A percentile compares a stretch with the other conserved stretches of the same genome.
These are phyloP conservation scores for Neopestalotiopsis clavispora DNA, from an alignment of 2,329 filamentous ascomycete genomes.

Conservation along the genomic window DNA sequence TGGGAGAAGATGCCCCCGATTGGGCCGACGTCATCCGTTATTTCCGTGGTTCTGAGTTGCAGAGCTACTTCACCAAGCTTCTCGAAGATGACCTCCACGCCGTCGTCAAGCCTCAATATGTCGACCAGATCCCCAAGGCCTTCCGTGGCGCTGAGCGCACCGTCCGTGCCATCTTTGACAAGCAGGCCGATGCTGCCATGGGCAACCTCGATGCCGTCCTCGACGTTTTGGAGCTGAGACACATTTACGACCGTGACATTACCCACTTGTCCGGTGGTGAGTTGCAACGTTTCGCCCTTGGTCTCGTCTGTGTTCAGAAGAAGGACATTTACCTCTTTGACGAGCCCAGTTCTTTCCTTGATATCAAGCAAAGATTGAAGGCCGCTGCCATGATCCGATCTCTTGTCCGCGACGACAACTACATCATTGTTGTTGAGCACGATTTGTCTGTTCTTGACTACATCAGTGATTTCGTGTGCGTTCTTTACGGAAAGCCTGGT, in stretches of 20 bases:
- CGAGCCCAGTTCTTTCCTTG: slow-evolving; percentile 97
- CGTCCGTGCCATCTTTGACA: slow-evolving; percentile 73
- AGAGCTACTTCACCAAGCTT: slow-evolving; percentile 99
- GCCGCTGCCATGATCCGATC: slow-evolving; percentile 92
- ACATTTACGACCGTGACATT: slow-evolving; percentile 90
- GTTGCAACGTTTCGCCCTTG: slow-evolving; percentile 96
- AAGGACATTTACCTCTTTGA: slow-evolving; percentile 99
- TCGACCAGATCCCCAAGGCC: slow-evolving; percentile 95
- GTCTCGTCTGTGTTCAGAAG: slow-evolving; percentile 91
- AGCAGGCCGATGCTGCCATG: slow-evolving; percentile 73
- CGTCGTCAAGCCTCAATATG: slow-evolving; percentile 98
- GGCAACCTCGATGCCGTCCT: slow-evolving; percentile 83
- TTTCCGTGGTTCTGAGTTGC: slow-evolving; percentile 95
- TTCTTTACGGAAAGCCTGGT: slow-evolving; percentile 93
- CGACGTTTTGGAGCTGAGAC: slow-evolving; percentile 82
- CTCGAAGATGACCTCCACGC: slow-evolving; percentile 97
- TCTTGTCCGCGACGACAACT: slow-evolving; percentile 85
- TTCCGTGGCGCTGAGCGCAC: slow-evolving; percentile 82
- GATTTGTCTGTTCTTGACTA: slow-evolving; percentile 98
- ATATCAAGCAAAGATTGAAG: slow-evolving; percentile 97
- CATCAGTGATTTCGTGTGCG: slow-evolving; percentile 89
- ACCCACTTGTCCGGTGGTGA: slow-evolving; percentile 93
- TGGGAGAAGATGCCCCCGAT: slow-evolving; percentile 95
- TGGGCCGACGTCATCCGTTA: slow-evolving; percentile 99
- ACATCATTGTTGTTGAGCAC: slow-evolving; percentile 99